Conservation (phyloP, 2,329 filamentous ascomycete genomes). For the Didymella arachidicola region DNA sequence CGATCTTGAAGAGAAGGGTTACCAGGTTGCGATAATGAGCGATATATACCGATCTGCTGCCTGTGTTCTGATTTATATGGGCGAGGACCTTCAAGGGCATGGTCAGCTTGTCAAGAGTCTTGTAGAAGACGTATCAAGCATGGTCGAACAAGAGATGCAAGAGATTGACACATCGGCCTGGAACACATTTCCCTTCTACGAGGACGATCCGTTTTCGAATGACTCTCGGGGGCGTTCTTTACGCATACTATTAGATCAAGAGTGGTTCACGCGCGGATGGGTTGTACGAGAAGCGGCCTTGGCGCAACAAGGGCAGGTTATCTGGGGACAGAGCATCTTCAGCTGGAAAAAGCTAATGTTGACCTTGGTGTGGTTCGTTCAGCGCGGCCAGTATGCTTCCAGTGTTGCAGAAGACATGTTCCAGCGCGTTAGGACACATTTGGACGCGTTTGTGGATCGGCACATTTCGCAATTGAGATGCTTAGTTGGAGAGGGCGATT, state of each 20-base stretch:
- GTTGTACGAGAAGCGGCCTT: not conserved
- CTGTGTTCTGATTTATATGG: conserved; percentile 16
- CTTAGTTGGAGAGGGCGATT: too few species aligned
- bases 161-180: not conserved
- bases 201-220: not conserved
- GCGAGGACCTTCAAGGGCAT: not conserved
- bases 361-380: not conserved
- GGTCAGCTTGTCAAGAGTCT: not conserved
- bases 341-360: not conserved
- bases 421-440: not conserved
- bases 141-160: not conserved
- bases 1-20: conserved; percentile 21
- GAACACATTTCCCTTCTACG: not conserved
- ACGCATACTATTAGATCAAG: not conserved
- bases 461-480: not conserved
- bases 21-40: conserved; percentile 26
- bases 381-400: too few species aligned
- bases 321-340: not conserved
- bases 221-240: not conserved
- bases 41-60: conserved; percentile 22
- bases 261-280: not conserved
- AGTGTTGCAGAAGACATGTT: too few species aligned
- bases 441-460: not conserved
- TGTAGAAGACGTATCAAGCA: not conserved
- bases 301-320: not conserved